Conservation (phyloP, 805 yeast species). For the Pichia phayaonensis region DNA sequence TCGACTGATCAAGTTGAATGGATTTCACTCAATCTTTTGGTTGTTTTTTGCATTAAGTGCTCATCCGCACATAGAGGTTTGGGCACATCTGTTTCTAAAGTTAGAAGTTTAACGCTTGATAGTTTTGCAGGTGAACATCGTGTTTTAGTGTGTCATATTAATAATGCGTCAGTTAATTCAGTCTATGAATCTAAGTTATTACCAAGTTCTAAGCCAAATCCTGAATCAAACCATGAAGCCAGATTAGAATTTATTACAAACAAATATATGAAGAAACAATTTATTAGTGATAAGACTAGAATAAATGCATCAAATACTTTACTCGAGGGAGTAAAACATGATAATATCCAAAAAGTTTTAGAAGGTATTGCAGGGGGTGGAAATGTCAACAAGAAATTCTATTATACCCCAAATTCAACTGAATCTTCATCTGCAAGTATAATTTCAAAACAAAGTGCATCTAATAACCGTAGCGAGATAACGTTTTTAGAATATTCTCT, state of each 20-base stretch:
- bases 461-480: conserved; percentile 19
- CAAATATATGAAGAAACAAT: conserved; percentile 56
- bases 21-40: conserved; percentile 71
- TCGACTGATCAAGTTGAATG: conserved; percentile 63
- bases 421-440: background rate
- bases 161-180: conserved; percentile 49
- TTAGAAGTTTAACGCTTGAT: conserved; percentile 73
- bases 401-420: conserved; percentile 10
- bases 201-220: conserved; percentile 21
- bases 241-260: conserved; percentile 53
- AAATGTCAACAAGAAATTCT: conserved; percentile 35
- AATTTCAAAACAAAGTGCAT: background rate
- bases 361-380: conserved; percentile 41
- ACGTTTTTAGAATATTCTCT: conserved; percentile 46
- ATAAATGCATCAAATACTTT: conserved; percentile 25
- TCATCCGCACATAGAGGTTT: conserved; percentile 83
- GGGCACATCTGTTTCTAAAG: conserved; percentile 75
- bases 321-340: conserved; percentile 45
- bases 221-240: conserved; percentile 34
- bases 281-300: conserved; percentile 20
- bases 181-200: conserved; percentile 47
- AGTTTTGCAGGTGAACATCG: conserved; percentile 53
- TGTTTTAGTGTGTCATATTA: conserved; percentile 42
- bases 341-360: conserved; percentile 38
- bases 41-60: conserved; percentile 74